Conservation (phyloP, 2,329 filamentous ascomycete species). For the Penicillium frequentans region DNA sequence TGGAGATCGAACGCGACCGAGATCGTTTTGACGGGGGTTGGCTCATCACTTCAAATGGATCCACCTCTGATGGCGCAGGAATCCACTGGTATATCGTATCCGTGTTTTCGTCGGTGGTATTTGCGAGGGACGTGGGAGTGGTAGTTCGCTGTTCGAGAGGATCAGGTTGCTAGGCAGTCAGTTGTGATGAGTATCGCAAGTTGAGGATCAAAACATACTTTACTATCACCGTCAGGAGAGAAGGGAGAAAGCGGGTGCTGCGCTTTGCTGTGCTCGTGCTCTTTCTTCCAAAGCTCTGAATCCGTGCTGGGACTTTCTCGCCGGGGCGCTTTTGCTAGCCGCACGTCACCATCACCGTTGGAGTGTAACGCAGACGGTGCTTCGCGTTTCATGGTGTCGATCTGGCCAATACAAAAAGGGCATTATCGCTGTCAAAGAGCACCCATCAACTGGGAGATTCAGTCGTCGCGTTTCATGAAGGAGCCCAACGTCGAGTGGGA, state of each 20-base stretch:
- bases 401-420: not conserved
- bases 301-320: not conserved
- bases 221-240: not conserved
- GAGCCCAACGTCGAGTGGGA: not conserved
- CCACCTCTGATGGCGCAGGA: too few relatives aligned
- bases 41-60: too few relatives aligned
- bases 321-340: not conserved
- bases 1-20: too few relatives aligned
- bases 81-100: too few relatives aligned
- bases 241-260: conserved; percentile 1
- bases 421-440: not conserved
- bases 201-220: not conserved
- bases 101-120: not conserved
- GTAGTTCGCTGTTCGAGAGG: not conserved
- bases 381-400: conserved; percentile 2
- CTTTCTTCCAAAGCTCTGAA: not conserved
- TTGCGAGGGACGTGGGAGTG: not conserved
- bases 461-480: not conserved
- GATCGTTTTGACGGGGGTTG: too few relatives aligned
- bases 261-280: not conserved
- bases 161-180: not conserved
- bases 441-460: not conserved
- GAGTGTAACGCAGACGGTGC: not conserved
- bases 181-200: not conserved
- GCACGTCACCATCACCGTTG: conserved; percentile 1